Conservation (phyloP, 441 rosid genomes). For the Gossypium schwendimanii region DNA sequence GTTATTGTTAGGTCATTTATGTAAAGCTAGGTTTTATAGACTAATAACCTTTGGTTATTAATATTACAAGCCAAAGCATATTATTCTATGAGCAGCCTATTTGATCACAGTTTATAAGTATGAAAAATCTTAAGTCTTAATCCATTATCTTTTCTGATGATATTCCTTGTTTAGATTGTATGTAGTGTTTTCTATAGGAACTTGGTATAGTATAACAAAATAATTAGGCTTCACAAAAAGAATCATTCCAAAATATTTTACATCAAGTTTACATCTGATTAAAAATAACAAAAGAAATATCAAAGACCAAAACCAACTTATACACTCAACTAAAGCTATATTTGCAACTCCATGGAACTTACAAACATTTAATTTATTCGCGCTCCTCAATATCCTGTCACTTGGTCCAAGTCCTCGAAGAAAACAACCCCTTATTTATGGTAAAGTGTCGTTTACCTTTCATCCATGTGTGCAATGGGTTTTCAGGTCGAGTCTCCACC, state of each 20-base stretch:
- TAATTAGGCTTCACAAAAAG: neutral
- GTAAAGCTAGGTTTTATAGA: neutral
- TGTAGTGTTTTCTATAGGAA: neutral
- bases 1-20: neutral
- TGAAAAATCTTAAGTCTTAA: neutral
- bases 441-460: constrained; percentile 20
- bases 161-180: neutral
- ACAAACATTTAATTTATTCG: constrained; percentile 4
- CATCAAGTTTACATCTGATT: neutral
- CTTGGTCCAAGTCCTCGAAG: constrained; percentile 49
- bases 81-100: neutral
- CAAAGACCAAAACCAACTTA: neutral
- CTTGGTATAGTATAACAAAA: neutral
- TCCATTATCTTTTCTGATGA: neutral
- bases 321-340: neutral
- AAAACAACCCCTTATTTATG: constrained; percentile 38
- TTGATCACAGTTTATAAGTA: neutral
- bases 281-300: neutral
- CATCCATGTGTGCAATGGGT: constrained; percentile 22
- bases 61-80: neutral
- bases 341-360: constrained; percentile 13
- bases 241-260: neutral
- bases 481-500: constrained; percentile 20
- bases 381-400: constrained; percentile 50
- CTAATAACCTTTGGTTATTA: neutral